A percentile compares a stretch with the other conserved stretches of the same genome.
Evolutionary conservation across 352 stramenopile species (phyloP).

Genomic region (Pythium myriotylum): DNA sequence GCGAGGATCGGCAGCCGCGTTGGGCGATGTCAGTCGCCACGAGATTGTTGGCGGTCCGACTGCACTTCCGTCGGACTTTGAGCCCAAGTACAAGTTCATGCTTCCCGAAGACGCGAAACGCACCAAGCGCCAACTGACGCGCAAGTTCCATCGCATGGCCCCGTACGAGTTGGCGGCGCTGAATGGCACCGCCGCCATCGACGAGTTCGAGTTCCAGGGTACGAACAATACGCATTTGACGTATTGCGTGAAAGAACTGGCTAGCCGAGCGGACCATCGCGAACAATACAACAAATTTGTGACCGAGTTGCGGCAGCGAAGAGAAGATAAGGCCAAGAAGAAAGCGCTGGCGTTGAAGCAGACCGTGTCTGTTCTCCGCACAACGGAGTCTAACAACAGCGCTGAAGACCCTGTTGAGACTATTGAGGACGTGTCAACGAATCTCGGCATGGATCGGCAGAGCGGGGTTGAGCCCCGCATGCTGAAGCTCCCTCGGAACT

Average conservation of each 20-base stretch:
- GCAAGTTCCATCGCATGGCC: constrained; percentile 58
- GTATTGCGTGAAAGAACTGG: constrained; percentile 85
- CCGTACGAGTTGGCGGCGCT: constrained; percentile 62
- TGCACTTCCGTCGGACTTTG: constrained; percentile 85
- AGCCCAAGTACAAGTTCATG: constrained; percentile 90
- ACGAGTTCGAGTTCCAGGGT: constrained; percentile 82
- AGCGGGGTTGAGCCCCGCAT: constrained; percentile 47
- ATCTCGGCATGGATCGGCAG: constrained; percentile 45
- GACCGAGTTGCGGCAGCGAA: constrained; percentile 36
- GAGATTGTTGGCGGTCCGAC: constrained; percentile 58
- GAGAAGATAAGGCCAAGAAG: constrained; percentile 34
- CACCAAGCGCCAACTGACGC: constrained; percentile 54
- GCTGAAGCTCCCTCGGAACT: constrained; percentile 45
- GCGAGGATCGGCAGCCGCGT: constrained; percentile 54
- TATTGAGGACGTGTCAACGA: constrained; percentile 53
- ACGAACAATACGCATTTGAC: constrained; percentile 87
- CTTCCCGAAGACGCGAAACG: constrained; percentile 67
- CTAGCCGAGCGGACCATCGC: constrained; percentile 63
- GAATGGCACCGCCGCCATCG: constrained; percentile 70
- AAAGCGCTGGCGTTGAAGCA: constrained; percentile 43
- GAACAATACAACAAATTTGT: constrained; percentile 77
- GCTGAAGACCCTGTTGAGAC: constrained; percentile 37
- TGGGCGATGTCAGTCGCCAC: constrained; percentile 41
- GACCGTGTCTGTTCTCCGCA: constrained; percentile 45
- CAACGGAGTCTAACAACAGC: constrained; percentile 40